Evolutionary conservation across 139 green algal species (phyloP).

Genomic region (Choricystis sp.): DNA sequence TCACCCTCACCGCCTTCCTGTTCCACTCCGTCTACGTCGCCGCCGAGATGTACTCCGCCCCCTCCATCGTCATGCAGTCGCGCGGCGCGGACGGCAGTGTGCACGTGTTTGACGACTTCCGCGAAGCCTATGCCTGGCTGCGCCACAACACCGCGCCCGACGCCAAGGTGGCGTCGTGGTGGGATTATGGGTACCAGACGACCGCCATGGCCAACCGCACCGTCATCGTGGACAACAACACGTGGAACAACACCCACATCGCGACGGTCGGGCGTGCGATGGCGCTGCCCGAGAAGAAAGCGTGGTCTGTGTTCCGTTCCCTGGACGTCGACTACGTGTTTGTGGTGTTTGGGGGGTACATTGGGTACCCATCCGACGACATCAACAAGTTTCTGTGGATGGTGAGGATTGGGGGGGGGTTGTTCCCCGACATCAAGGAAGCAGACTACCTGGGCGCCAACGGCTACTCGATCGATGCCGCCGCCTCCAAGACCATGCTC

Average conservation of each 20-base stretch:
- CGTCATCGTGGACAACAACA: conserved; percentile 92
- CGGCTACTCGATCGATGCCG: conserved; percentile 61
- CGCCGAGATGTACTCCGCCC: conserved; percentile 82
- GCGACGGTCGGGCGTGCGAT: conserved; percentile 69
- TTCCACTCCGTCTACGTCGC: conserved; percentile 65
- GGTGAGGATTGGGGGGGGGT: conserved; percentile 67
- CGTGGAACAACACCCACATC: conserved; percentile 94
- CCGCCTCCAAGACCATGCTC: conserved; percentile 40
- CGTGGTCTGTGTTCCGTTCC: conserved; percentile 51
- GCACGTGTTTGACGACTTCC: conserved; percentile 79
- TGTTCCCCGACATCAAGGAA: conserved; percentile 86
- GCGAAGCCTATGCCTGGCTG: conserved; percentile 70
- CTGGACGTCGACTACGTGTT: conserved; percentile 93
- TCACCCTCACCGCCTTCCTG: conserved; percentile 30
- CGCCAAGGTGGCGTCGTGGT: conserved; percentile 41
- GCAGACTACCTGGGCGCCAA: conserved; percentile 55
- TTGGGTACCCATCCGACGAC: conserved; percentile 75
- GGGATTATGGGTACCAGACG: conserved; percentile 93
- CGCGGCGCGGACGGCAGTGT: conserved; percentile 7
- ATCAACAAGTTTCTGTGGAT: conserved; percentile 99
- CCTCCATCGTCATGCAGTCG: conserved; percentile 81
- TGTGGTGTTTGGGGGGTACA: conserved; percentile 83
- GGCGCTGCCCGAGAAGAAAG: conserved; percentile 50
- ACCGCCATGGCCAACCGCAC: conserved; percentile 84
- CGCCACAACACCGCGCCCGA: conserved; percentile 59